phyloP scores from a whole-genome alignment of 2,329 filamentous ascomycete species.

The Pyricularia grisea region DNA sequence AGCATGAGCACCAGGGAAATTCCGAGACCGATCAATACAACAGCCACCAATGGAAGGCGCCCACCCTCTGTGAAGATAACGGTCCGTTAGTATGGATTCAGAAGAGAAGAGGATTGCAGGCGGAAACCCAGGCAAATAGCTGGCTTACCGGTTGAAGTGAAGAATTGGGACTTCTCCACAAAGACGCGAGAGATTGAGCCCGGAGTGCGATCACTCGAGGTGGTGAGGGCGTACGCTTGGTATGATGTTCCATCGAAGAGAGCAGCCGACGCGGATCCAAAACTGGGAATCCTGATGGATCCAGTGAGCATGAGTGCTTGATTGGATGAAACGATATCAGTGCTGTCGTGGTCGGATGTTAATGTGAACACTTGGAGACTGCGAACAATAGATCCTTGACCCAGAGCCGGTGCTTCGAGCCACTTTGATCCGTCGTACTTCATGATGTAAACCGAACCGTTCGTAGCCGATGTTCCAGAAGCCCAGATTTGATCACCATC shows the following conservation, averaged over 20 bases:
- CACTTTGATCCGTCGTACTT: slow-evolving; percentile 71
- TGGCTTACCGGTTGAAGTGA: slow-evolving; percentile 35
- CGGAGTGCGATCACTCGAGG: slow-evolving; percentile 49
- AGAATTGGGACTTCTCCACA: slow-evolving; percentile 71
- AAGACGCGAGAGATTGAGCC: slow-evolving; percentile 78
- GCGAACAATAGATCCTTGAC: slow-evolving; percentile 57
- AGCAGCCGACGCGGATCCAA: slow-evolving; percentile 76
- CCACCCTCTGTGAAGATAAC: slow-evolving; percentile 20
- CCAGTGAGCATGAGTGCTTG: slow-evolving; percentile 80
- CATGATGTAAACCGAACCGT: slow-evolving; percentile 67
- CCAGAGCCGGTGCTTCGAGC: slow-evolving; percentile 56
- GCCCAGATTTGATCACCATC: slow-evolving; percentile 73
- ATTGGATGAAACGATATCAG: slow-evolving; percentile 52
- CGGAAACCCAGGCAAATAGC: slow-evolving; percentile 9
- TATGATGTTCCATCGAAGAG: slow-evolving; percentile 78
- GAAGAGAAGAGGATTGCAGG: slow-evolving; percentile 38
- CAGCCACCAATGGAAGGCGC: slow-evolving; percentile 62
- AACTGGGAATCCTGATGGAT: slow-evolving; percentile 62
- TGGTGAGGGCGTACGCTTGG: slow-evolving; percentile 72
- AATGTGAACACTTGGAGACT: slow-evolving; percentile 76
- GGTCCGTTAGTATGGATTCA: slow-evolving; percentile 9
- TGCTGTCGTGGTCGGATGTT: slow-evolving; percentile 55
- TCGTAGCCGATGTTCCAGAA: slow-evolving; percentile 54
- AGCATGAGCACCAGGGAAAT: slow-evolving; percentile 72
- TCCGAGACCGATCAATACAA: slow-evolving; percentile 72